Conservation (phyloP, 306 rosid genomes). For the Vicia sativa region DNA sequence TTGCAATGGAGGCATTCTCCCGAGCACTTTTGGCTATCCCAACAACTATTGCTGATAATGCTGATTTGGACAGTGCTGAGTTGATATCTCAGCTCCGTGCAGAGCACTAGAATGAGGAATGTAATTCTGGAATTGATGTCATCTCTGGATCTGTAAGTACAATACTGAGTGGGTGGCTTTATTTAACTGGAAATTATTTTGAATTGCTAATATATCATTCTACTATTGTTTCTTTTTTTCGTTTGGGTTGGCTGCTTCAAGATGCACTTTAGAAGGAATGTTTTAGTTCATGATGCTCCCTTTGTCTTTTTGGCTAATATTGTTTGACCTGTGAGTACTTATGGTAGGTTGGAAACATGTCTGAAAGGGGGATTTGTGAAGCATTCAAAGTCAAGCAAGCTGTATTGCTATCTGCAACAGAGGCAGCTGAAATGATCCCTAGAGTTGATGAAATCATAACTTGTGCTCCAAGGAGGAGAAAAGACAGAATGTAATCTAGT, state of each 20-base stretch:
- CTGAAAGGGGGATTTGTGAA: constrained; percentile 76
- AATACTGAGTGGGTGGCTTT: neutral
- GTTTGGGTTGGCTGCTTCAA: no score
- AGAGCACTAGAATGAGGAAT: constrained; percentile 86
- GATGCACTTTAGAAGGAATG: no score
- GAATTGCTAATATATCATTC: no score
- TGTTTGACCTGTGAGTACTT: constrained; percentile 23
- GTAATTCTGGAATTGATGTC: constrained; percentile 88
- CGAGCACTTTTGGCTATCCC: constrained; percentile 85
- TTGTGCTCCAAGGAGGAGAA: constrained; percentile 95
- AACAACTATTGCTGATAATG: constrained; percentile 93
- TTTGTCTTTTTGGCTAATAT: no score
- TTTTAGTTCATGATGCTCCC: no score
- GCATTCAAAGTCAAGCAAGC: constrained; percentile 95
- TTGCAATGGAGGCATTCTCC: no score
- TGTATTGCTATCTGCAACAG: constrained; percentile 86
- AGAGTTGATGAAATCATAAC: constrained; percentile 97
- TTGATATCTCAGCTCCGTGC: constrained; percentile 94
- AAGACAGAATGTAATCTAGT: constrained; percentile 74
- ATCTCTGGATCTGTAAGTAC: constrained; percentile 88
- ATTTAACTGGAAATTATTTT: no score
- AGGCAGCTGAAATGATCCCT: constrained; percentile 98
- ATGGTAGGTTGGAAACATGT: constrained; percentile 92
- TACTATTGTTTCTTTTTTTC: no score
- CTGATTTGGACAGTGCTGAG: constrained; percentile 98